A percentile compares a stretch with the other conserved stretches of the same genome.
Conservation (phyloP, 2,329 filamentous ascomycete genomes). For the Alternaria solani region DNA sequence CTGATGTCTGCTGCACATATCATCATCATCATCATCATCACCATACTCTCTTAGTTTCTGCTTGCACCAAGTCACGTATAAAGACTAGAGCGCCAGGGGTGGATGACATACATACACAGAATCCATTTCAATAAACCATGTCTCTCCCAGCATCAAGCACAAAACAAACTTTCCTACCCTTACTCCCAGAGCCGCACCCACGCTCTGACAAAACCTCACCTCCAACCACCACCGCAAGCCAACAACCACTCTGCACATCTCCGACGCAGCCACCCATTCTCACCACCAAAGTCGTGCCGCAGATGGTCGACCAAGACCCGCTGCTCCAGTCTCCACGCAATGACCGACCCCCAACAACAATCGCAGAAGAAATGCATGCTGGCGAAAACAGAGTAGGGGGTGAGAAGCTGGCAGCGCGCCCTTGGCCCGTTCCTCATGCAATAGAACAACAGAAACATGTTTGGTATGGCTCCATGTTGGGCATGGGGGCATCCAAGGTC, state of each 20-base stretch:
- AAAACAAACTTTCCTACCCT: neutral
- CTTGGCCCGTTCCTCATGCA: constrained; percentile 3
- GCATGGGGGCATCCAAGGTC: neutral
- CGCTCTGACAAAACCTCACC: neutral
- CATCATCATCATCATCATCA: neutral
- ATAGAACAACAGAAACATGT: constrained; percentile 6
- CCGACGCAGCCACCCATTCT: neutral
- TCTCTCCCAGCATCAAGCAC: neutral
- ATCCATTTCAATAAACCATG: neutral
- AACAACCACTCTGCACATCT: neutral
- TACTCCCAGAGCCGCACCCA: neutral
- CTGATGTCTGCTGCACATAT: neutral
- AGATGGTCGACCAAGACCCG: neutral
- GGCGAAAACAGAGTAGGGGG: neutral
- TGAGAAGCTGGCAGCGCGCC: neutral
- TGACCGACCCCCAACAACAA: neutral
- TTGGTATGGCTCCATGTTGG: neutral
- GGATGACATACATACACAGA: neutral
- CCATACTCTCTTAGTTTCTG: neutral
- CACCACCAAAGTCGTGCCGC: neutral
- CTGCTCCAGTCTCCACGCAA: neutral
- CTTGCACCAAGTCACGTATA: neutral
- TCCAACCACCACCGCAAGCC: neutral
- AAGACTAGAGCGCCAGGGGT: neutral
- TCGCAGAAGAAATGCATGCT: neutral